These are phyloP conservation scores for Sapria himalayana DNA, from an alignment of 345 rosid genomes.

Conservation along the genomic window DNA sequence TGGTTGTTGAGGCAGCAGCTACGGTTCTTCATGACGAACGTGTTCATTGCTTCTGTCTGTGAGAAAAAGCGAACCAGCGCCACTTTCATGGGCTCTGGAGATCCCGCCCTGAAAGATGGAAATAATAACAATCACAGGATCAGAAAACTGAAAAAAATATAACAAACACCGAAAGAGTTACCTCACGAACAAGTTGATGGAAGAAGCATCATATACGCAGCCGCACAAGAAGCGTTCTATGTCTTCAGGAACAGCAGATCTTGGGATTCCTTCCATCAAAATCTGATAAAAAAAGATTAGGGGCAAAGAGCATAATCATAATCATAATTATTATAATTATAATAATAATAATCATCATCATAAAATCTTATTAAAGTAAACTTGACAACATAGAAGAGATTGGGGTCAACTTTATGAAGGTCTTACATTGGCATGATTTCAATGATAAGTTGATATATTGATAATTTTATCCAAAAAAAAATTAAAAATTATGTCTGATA, in stretches of 20 bases:
- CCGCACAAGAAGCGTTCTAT: slow-evolving; percentile 56
- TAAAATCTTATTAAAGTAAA: no score
- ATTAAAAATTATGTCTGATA: no score
- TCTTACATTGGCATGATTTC: no score
- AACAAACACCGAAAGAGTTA: no score
- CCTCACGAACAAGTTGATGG: slow-evolving; percentile 21
- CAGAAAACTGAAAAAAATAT: no score
- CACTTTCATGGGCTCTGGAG: slow-evolving; percentile 13
- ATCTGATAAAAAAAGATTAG: slow-evolving; percentile 17
- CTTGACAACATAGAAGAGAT: no score
- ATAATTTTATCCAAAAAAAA: no score
- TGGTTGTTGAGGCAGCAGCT: slow-evolving; percentile 41
- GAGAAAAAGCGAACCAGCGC: slow-evolving; percentile 32
- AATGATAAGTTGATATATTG: no score
- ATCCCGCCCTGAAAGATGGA: slow-evolving; percentile 22
- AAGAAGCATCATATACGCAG: slow-evolving; percentile 32
- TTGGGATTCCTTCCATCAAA: slow-evolving; percentile 40
- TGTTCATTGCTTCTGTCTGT: slow-evolving; percentile 39
- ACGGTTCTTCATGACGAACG: slow-evolving; percentile 36
- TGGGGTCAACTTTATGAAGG: no score
- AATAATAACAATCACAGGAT: no score
- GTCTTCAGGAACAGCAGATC: slow-evolving; percentile 27
- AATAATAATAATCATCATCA: no score
- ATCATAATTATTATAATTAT: no score
- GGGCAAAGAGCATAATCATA: not conserved